These are phyloP conservation scores for Aspergillus nanangensis DNA, from an alignment of 495 filamentous ascomycete species.

Conservation along the genomic window DNA sequence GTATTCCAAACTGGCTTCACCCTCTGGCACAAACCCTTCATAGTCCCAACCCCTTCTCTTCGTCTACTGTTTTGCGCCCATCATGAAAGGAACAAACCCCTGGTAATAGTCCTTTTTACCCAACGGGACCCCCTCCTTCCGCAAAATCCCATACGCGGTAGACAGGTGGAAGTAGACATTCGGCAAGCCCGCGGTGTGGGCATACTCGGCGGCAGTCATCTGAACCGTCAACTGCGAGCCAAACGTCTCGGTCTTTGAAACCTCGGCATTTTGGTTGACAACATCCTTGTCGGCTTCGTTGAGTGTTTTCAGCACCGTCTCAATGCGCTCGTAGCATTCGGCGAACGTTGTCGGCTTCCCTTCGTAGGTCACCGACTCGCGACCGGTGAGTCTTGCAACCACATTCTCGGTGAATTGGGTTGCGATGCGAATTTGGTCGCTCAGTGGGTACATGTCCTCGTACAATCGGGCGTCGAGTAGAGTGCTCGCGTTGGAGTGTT, in stretches of 20 bases:
- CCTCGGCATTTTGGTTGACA: conserved; percentile 22
- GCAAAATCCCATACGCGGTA: conserved; percentile 53
- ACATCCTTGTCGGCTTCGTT: conserved; percentile 30
- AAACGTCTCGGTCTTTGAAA: conserved; percentile 9
- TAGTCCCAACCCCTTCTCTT: too few species aligned
- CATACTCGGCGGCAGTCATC: conserved; percentile 25
- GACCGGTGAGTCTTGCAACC: conserved; percentile 27
- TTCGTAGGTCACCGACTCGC: conserved; percentile 24
- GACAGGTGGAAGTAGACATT: conserved; percentile 58
- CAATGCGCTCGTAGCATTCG: conserved; percentile 35
- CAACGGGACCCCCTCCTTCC: conserved; percentile 51
- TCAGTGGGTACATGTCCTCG: conserved; percentile 46
- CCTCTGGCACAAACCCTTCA: too few species aligned
- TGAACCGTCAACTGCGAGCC: conserved; percentile 5
- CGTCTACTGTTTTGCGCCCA: too few species aligned
- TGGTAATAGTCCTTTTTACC: conserved; percentile 46
- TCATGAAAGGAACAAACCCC: conserved; percentile 20
- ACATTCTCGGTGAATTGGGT: conserved; percentile 28
- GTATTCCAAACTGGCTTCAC: too few species aligned
- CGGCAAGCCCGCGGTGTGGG: conserved; percentile 38
- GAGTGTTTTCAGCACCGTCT: conserved; percentile 35
- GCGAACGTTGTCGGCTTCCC: conserved; percentile 33
- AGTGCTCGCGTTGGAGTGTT: conserved; percentile 18
- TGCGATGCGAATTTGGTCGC: conserved; percentile 41
- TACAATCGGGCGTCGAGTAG: conserved; percentile 21